A percentile compares a stretch with the other conserved stretches of the same genome.
Evolutionary conservation across 2,329 filamentous ascomycete species (phyloP).

Genomic region (Bipolaris bicolor): DNA sequence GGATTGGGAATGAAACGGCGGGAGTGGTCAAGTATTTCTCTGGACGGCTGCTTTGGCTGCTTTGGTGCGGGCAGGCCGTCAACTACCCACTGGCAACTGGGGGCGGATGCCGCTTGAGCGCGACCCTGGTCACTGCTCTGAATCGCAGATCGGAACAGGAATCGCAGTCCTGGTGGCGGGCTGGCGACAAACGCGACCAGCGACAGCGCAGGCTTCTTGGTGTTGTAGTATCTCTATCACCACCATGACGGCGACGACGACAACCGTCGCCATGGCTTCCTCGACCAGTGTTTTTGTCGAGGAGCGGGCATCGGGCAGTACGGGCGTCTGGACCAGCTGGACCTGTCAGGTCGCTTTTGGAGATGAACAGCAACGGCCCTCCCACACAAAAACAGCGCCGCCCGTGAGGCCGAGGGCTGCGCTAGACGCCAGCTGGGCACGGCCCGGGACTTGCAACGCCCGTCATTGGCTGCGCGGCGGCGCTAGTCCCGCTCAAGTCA

Average conservation of each 20-base stretch:
- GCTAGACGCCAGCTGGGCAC: conserved; percentile 15
- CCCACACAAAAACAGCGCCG: conserved; percentile 17
- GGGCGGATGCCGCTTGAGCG: conserved; percentile 38
- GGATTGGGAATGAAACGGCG: conserved; percentile 50
- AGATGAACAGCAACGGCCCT: conserved; percentile 20
- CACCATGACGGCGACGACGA: no score
- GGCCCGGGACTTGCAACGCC: background rate
- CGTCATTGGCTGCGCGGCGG: background rate
- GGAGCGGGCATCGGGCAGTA: background rate
- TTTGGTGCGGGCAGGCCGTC: conserved; percentile 31
- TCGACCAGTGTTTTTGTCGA: no score
- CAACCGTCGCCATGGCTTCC: no score
- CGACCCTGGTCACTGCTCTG: conserved; percentile 34
- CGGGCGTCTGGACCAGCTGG: background rate
- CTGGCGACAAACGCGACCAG: no score
- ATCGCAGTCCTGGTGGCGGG: background rate
- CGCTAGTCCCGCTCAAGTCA: conserved; percentile 17
- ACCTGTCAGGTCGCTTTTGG: conserved; percentile 23
- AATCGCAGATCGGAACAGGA: conserved; percentile 37
- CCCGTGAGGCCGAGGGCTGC: conserved; percentile 13
- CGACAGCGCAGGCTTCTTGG: background rate
- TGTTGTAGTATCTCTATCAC: background rate
- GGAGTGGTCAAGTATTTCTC: conserved; percentile 47
- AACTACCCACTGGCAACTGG: conserved; percentile 29
- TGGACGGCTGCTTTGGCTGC: conserved; percentile 22